Evolutionary conservation across 768 basidiomycete species (phyloP), one percentile per base, ranked within the genome.

Genomic region (Psilocybe sp.): DNA sequence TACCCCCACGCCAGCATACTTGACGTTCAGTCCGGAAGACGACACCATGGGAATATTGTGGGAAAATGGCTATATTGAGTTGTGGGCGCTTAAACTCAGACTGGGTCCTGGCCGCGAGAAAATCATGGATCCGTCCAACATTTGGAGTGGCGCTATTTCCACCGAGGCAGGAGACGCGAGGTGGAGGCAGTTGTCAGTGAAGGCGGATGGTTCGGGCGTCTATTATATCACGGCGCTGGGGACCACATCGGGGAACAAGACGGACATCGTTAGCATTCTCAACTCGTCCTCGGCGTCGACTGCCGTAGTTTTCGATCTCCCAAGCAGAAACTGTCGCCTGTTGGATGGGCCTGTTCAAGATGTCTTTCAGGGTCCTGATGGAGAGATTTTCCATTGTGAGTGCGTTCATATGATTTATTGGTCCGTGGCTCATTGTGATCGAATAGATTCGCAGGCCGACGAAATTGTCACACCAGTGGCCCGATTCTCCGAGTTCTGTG

Each of bases 21-120:
- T 81, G 4, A 71, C 84, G 3, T 84, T 93, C 50, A 82, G 87
- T 0, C 50, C 75, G 1, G 58, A 65, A 15, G 64, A 69, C 14
- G 89, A 94, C 53, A 62, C 76, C 1, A 63, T 92, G 7, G 86
- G 79, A 9, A 59, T 84, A 2, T 72, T 96, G 1, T 89, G 86
- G 82, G 82, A 86, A 50, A 68, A 72, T n/a, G 90, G 89, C 0
- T 67, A 69, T 23, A 61, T 89, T 8, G 80, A 87, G 45, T 57
- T 94, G 2, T 95, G 87, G 82, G 71, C 80, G 34, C 70, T 93
- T 38, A 71, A 77, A 36, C 91, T 83, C 1, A 79, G 82, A 6
- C 67, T 87, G 28, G 73, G 74, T 9, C 77, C 79, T 10, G 82
- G 82, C 5, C 73, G 70, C 0, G 78, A 70, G 19, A 82, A 84